Conservation (phyloP, 169 alveolate genomes). For the Perkinsus chesapeaki region DNA sequence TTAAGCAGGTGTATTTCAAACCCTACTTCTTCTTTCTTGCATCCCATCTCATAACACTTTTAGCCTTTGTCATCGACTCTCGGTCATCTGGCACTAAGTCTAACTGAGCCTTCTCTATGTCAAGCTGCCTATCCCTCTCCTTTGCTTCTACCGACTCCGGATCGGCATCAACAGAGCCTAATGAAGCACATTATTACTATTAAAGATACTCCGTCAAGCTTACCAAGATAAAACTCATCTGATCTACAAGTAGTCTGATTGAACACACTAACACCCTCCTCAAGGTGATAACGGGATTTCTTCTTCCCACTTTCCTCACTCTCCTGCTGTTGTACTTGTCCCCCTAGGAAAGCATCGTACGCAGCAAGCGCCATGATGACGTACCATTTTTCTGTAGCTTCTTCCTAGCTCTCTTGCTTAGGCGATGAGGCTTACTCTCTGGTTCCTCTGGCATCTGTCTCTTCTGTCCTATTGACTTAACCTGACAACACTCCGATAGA, state of each 20-base stretch:
- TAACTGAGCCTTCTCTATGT: not conserved
- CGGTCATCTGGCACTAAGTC: not conserved
- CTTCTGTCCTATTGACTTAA: not conserved
- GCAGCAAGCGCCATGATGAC: not conserved
- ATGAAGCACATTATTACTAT: not conserved
- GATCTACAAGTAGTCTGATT: not conserved
- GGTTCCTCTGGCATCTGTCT: not conserved
- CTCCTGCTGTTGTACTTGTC: not conserved
- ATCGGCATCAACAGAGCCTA: not conserved
- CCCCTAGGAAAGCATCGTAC: not conserved
- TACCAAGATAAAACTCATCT: not conserved
- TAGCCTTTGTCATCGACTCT: not conserved
- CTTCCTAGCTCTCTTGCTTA: not conserved
- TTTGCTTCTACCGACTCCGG: not conserved
- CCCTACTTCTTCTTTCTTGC: slow-evolving; percentile 27
- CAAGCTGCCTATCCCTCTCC: slow-evolving; percentile 7
- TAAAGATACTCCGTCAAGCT: too few species aligned
- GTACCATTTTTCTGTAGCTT: not conserved
- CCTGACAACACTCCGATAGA: too few species aligned
- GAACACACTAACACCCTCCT: not conserved
- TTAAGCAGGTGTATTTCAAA: not conserved
- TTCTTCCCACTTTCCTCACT: not conserved
- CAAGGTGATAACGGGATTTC: not conserved
- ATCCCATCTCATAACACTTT: slow-evolving; percentile 20
- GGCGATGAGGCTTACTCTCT: not conserved